Conservation (phyloP, 176 grass and related monocot genomes). For the Musa itinerans region DNA sequence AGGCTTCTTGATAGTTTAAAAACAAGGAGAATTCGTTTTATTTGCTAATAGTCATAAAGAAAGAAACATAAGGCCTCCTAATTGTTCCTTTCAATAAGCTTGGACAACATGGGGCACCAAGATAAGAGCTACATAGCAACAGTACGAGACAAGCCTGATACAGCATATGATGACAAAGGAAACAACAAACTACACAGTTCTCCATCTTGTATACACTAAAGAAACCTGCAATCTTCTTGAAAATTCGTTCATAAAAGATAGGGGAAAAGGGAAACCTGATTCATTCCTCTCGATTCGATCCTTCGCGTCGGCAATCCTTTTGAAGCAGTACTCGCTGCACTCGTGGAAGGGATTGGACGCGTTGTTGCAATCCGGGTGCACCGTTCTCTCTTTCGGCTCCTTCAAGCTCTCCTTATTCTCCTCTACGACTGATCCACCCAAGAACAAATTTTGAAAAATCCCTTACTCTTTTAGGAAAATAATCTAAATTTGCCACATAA, state of each 20-base stretch:
- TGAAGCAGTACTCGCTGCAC: conserved; percentile 11
- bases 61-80: too few species aligned
- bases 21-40: too few species aligned
- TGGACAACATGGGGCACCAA: neutral
- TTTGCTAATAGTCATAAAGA: too few species aligned
- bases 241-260: neutral
- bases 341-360: conserved; percentile 13
- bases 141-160: neutral
- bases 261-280: conserved; percentile 21
- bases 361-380: conserved; percentile 18
- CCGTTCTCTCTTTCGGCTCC: conserved; percentile 12
- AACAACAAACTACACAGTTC: neutral
- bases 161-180: neutral
- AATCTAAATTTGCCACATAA: neutral
- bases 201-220: neutral
- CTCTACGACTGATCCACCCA: neutral
- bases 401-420: neutral
- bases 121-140: neutral
- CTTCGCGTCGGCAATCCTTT: conserved; percentile 5
- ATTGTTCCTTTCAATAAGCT: too few species aligned
- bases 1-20: too few species aligned
- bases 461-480: neutral
- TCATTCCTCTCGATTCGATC: conserved; percentile 15
- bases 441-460: neutral
- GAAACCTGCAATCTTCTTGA: neutral